phyloP scores from a whole-genome alignment of 2,329 filamentous ascomycete species.

The Amauroascus verrucosus region DNA sequence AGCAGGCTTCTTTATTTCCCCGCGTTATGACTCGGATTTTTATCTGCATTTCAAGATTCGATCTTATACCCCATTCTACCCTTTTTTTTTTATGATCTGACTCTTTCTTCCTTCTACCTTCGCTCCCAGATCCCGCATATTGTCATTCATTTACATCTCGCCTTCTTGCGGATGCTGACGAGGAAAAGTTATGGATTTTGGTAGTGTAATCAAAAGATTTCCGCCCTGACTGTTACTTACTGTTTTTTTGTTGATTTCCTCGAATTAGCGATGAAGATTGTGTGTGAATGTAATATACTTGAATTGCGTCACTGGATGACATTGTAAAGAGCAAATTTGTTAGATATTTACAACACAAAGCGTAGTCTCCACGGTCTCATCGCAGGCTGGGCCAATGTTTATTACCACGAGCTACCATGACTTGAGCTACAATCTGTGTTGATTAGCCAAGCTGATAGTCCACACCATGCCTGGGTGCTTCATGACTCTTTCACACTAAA shows the following conservation, averaged over 20 bases:
- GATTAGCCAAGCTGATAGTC: too few relatives aligned
- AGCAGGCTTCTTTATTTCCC: conserved; percentile 10
- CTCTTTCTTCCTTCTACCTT: background rate
- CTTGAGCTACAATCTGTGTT: too few relatives aligned
- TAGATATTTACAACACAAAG: background rate
- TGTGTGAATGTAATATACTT: background rate
- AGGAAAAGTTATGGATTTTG: background rate
- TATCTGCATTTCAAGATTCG: background rate
- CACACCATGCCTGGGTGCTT: too few relatives aligned
- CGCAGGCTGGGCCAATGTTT: too few relatives aligned
- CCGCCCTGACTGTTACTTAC: background rate
- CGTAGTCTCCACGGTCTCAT: background rate
- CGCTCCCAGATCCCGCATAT: background rate
- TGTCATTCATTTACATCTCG: background rate
- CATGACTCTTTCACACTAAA: too few relatives aligned
- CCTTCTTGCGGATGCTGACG: background rate
- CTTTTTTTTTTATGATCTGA: background rate
- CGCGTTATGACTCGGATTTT: background rate
- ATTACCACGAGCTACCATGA: too few relatives aligned
- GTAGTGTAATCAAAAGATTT: background rate
- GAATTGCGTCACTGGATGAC: too few relatives aligned
- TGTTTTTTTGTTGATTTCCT: background rate
- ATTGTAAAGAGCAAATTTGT: background rate
- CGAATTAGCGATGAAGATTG: background rate
- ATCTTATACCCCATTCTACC: conserved; percentile 2